Conservation (phyloP, 2,329 filamentous ascomycete genomes). For the Podosphaera fusca region DNA sequence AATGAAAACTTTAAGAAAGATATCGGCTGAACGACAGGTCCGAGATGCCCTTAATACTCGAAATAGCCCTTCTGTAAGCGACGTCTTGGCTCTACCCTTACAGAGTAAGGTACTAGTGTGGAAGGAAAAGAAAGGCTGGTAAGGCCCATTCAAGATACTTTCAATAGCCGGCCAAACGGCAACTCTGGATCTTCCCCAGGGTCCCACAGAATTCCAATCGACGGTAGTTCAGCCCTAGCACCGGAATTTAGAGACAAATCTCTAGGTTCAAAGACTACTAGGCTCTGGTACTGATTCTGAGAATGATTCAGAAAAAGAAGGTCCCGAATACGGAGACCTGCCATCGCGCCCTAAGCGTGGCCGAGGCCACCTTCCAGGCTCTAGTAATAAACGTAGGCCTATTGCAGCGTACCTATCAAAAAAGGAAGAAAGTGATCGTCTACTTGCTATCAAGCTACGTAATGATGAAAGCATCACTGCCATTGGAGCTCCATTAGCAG, state of each 20-base stretch:
- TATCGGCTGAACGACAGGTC: neutral
- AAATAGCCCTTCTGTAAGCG: neutral
- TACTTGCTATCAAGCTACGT: neutral
- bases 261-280: neutral
- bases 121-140: constrained; percentile 1
- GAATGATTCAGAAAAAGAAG: neutral
- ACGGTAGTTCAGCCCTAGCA: neutral
- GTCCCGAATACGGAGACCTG: neutral
- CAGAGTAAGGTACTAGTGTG: constrained; percentile 1
- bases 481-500: neutral
- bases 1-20: constrained; percentile 1
- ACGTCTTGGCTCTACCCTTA: neutral
- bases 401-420: neutral
- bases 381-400: neutral
- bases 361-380: neutral
- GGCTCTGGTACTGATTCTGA: neutral
- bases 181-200: neutral
- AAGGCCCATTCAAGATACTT: neutral
- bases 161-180: neutral
- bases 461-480: neutral
- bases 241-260: neutral
- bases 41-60: constrained; percentile 1
- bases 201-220: neutral
- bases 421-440: neutral
- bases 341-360: neutral